phyloP scores from a whole-genome alignment of 306 rosid genomes.

The Herpetospermum pedunculosum region DNA sequence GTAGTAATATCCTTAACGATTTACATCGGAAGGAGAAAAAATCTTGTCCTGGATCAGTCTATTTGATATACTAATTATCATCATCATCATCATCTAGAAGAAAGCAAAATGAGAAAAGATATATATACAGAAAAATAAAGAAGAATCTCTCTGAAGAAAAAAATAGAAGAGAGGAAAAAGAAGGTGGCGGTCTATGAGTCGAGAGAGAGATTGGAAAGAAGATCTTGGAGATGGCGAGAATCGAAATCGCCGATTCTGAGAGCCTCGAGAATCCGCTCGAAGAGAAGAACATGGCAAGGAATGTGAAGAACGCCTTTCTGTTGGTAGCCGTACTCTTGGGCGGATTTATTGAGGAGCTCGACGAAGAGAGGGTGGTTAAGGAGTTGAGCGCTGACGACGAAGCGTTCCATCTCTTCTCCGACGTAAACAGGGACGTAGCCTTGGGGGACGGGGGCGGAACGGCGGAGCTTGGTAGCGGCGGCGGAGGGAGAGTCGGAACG shows the following conservation, averaged over 20 bases:
- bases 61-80: neutral
- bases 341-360: slow-evolving; percentile 68
- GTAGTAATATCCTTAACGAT: slow-evolving; percentile 3
- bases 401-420: slow-evolving; percentile 86
- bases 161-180: neutral
- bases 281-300: slow-evolving; percentile 66
- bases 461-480: slow-evolving; percentile 16
- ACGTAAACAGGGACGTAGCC: slow-evolving; percentile 90
- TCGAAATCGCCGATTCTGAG: slow-evolving; percentile 42
- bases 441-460: slow-evolving; percentile 21
- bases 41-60: neutral
- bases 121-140: slow-evolving; percentile 6
- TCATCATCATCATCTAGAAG: neutral
- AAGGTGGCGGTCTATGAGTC: neutral
- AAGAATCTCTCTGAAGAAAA: neutral
- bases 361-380: slow-evolving; percentile 78
- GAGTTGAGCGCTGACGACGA: slow-evolving; percentile 64
- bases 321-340: slow-evolving; percentile 86
- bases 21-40: neutral
- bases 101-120: slow-evolving; percentile 1
- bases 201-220: slow-evolving; percentile 32
- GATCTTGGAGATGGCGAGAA: slow-evolving; percentile 37
- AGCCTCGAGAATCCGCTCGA: slow-evolving; percentile 78
- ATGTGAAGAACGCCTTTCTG: slow-evolving; percentile 77
- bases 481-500: slow-evolving; percentile 20